Conservation (phyloP, 2,329 filamentous ascomycete species). For the Hypomyces perniciosus region DNA sequence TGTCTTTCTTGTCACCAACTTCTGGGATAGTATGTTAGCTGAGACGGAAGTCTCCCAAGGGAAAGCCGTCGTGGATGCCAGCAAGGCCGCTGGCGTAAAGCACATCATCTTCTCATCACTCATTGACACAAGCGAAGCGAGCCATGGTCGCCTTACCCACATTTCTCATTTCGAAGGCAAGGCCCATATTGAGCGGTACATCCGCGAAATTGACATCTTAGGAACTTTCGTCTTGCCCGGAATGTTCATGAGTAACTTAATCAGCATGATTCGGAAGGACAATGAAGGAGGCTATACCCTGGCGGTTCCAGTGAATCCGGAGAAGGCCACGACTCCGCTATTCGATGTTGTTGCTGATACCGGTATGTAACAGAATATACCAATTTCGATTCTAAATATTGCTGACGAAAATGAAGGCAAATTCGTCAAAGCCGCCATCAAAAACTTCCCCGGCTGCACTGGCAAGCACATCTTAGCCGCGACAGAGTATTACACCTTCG, state of each 20-base stretch:
- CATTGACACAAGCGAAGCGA: conserved; percentile 31
- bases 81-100: conserved; percentile 36
- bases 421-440: conserved; percentile 31
- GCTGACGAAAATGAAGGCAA: conserved; percentile 20
- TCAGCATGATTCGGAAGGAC: conserved; percentile 22
- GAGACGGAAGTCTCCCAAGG: conserved; percentile 36
- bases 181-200: conserved; percentile 50
- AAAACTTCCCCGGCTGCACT: conserved; percentile 18
- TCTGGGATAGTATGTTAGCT: conserved; percentile 28
- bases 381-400: neutral
- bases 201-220: conserved; percentile 42
- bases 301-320: conserved; percentile 23
- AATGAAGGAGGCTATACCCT: conserved; percentile 25
- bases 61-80: conserved; percentile 41
- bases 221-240: conserved; percentile 47
- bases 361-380: conserved; percentile 27
- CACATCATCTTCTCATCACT: conserved; percentile 44
- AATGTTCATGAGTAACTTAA: conserved; percentile 49
- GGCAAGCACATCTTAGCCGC: conserved; percentile 33
- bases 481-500: conserved; percentile 30
- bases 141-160: conserved; percentile 30
- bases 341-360: conserved; percentile 34
- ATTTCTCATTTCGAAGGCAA: conserved; percentile 52
- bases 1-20: conserved; percentile 37
- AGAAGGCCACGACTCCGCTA: conserved; percentile 31